Conservation (phyloP, 2,329 filamentous ascomycete species). For the Helotiales sp. region DNA sequence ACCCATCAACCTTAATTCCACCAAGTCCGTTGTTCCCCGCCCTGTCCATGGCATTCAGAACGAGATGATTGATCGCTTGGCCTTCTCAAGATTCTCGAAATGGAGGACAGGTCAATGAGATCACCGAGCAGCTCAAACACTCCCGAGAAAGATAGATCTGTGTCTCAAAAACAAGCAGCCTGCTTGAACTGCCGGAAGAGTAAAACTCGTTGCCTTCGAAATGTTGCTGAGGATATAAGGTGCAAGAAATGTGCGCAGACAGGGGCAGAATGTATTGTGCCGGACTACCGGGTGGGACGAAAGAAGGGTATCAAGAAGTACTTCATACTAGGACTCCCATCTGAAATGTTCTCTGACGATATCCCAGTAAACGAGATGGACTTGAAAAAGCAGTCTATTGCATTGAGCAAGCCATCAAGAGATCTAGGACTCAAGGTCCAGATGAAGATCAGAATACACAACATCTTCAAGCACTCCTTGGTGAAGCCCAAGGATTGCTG, state of each 20-base stretch:
- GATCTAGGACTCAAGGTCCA: constrained; percentile 49
- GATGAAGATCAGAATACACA: constrained; percentile 49
- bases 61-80: constrained; percentile 8
- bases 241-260: constrained; percentile 67
- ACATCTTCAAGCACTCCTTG: constrained; percentile 56
- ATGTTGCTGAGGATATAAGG: constrained; percentile 50
- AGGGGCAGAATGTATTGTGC: constrained; percentile 67
- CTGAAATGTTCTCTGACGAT: constrained; percentile 22
- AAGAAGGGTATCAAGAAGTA: constrained; percentile 81
- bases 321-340: constrained; percentile 31
- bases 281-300: constrained; percentile 73
- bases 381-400: constrained; percentile 76
- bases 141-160: constrained; percentile 25
- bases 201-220: constrained; percentile 70
- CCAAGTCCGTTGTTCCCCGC: too few relatives aligned
- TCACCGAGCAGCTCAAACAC: constrained; percentile 35
- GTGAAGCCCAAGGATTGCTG: constrained; percentile 51
- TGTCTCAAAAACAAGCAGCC: constrained; percentile 50
- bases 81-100: constrained; percentile 15
- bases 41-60: not conserved
- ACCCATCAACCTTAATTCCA: not conserved
- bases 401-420: constrained; percentile 72
- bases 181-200: constrained; percentile 69
- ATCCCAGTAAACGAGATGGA: constrained; percentile 70
- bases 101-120: constrained; percentile 31